Base-by-base conservation (phyloP, 2,329 filamentous ascomycete genomes). In the Phaeophleospora eucalypticola region DNA sequence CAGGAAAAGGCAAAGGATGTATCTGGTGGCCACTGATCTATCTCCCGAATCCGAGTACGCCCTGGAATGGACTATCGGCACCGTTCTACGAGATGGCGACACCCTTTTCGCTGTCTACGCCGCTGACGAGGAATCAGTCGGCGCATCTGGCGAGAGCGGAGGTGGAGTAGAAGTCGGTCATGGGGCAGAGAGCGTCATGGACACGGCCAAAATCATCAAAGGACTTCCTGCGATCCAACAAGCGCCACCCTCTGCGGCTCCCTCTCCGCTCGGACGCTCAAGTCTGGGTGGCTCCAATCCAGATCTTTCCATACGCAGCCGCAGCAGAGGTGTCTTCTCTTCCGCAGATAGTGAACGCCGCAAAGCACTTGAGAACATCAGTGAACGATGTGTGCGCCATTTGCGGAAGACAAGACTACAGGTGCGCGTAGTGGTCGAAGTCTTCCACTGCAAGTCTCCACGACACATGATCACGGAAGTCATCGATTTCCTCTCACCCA, bases 391-490 rank as follows among this genome's bases (percentile, higher is more conserved):
- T 44, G 80, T 93, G n/a, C 86, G 84, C 56, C 73, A 97, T 37
- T 71, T 98, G 49, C 80, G 91, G 50, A 95, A 95, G 76, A 98
- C 93, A 1, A 82, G 87, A 54, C 74, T 98, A 48, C 91, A 98
- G 66, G 90, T 96, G 40, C 83, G 89, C 48, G 87, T 96, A 39
- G 89, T 95, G 41, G 85, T 98, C 27, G 93, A 98, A 69, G 91
- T 97, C 20, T 85, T 98, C 57, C 93, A 97, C 70, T 97, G 93
- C 83, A 97, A 96, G 76, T 96, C 87, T 62, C 89, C 93, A 3
- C 91, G 93, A 67, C 90, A 96, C 66, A 79, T 97, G 73, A 89
- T 98, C 54, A 95, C 89, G 0, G 93, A 97, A 73, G 89, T 96
- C 58, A 97, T 98, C 68, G 93, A 98, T 66, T 81, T 88, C 54